These are phyloP conservation scores for Sporobolomyces phaffii DNA, from an alignment of 768 basidiomycete species.

Conservation along the genomic window DNA sequence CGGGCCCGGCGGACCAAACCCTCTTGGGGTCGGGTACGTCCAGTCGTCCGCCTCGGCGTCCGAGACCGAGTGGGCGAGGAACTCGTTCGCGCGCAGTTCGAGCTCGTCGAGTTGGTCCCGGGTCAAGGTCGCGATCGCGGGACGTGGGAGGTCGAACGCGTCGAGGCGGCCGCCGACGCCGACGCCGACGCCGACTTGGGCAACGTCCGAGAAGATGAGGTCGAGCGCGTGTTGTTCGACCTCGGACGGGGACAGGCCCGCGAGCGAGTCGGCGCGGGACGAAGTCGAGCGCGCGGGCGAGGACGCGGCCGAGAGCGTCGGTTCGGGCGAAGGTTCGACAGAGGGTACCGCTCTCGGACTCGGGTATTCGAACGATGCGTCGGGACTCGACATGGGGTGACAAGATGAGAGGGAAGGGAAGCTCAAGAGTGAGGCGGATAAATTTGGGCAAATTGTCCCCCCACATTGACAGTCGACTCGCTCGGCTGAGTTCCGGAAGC, in stretches of 20 bases:
- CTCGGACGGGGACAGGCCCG: background rate
- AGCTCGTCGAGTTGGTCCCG: background rate
- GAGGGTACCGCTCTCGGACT: background rate
- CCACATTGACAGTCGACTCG: background rate
- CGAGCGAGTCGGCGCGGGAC: background rate
- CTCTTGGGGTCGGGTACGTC: slow-evolving; percentile 4
- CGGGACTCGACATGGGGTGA: background rate
- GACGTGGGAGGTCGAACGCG: slow-evolving; percentile 6
- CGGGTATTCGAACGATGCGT: background rate
- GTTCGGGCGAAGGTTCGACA: background rate
- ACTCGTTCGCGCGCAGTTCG: background rate
- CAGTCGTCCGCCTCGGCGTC: slow-evolving; percentile 4
- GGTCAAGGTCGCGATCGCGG: background rate
- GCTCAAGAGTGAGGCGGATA: background rate
- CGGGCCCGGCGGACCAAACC: background rate
- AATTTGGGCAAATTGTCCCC: background rate
- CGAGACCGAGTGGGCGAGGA: background rate
- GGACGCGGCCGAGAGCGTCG: slow-evolving; percentile 10
- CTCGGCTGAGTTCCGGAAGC: too few species aligned
- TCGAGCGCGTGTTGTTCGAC: background rate
- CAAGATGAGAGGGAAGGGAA: background rate
- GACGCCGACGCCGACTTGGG: background rate
- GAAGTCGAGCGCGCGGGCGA: slow-evolving; percentile 1
- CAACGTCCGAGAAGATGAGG: background rate
- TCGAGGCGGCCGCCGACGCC: slow-evolving; percentile 5